Evolutionary conservation across 108 stramenopile genomes (phyloP).

Genomic region (Conticribra weissflogii): DNA sequence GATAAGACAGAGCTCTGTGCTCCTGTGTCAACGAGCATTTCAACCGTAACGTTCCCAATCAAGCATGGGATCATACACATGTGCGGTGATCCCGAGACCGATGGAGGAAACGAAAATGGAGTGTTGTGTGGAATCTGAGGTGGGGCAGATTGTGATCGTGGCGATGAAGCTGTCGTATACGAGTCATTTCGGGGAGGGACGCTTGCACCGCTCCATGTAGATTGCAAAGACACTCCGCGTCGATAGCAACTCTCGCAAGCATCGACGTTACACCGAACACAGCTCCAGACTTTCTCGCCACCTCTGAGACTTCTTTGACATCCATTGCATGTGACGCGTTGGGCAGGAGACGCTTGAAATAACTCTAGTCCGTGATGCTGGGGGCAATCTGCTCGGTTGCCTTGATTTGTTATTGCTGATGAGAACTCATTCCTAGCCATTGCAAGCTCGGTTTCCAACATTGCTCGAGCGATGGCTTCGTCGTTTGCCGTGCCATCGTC

Average conservation of each 20-base stretch:
- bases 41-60: slow-evolving; percentile 58
- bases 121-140: slow-evolving; percentile 16
- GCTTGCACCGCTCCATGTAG: no score
- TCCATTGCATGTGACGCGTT: slow-evolving; percentile 42
- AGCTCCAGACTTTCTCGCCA: slow-evolving; percentile 40
- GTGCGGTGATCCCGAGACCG: no score
- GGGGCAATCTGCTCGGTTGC: slow-evolving; percentile 25
- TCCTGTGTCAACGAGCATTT: slow-evolving; percentile 80
- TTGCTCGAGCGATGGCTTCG: slow-evolving; percentile 52
- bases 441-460: slow-evolving; percentile 40
- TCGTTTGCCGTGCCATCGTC: slow-evolving; percentile 42
- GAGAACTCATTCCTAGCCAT: neutral
- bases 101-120: no score
- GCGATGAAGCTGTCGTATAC: neutral
- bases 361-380: slow-evolving; percentile 33
- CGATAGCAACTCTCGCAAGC: slow-evolving; percentile 29
- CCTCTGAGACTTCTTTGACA: slow-evolving; percentile 18
- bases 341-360: slow-evolving; percentile 26
- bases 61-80: slow-evolving; percentile 46
- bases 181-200: slow-evolving; percentile 12
- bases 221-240: no score
- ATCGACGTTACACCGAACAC: slow-evolving; percentile 42
- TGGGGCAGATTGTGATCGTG: slow-evolving; percentile 16
- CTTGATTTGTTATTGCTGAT: neutral
- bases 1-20: slow-evolving; percentile 72